Evolutionary conservation across 2,329 filamentous ascomycete species (phyloP), one percentile per base, ranked within the genome.

Genomic region (Plectosphaerella sp.): DNA sequence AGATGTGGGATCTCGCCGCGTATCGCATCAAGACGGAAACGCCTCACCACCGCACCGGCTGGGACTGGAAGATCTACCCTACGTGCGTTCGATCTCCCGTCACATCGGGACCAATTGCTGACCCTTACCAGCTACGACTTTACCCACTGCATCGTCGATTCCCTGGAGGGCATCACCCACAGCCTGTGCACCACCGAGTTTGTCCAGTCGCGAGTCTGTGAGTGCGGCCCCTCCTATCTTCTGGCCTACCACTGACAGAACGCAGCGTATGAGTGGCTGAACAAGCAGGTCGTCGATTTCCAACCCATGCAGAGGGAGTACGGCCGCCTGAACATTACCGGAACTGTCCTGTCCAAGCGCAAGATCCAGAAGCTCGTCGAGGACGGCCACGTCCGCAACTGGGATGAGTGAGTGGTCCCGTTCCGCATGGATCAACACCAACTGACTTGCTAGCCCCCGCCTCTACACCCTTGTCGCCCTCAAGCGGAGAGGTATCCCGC

Each of bases 1-100:
- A 96, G 70, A 92, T 96, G 89, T 97, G 93, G 93, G 93, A 97
- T 75, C 73, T 96, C 50, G 89, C 89, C 2, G 93, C 93, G 15
- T 97, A 96, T 70, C 84, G 93, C 55, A 86, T 97, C 51, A 82
- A 87, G 62, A 84, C 89, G 42, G 72, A 82, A 53, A 77, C 77
- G 55, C 79, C 84, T 43, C 91, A 96, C 66, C 84, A 90, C 69
- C 82, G 89, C 36, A 96, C 92, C 0, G 90, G 89, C 28, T 76
- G 82, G 58, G 84, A 87, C 64, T 97, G 92, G 91, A 87, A 85
- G 69, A 96, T 97, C 57, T 97, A 96, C 67, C 94, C 94, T 0
- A 95, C 93, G 10, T 57, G 54, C 18, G 50, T 48, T 10, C 7
- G 25, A 28, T 28, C 5, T 28, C 28, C 22, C 3, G 3, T 37